Evolutionary conservation across 306 rosid species (phyloP), one percentile per base, ranked within the genome.

Genomic region (Aeschynomene evenia): DNA sequence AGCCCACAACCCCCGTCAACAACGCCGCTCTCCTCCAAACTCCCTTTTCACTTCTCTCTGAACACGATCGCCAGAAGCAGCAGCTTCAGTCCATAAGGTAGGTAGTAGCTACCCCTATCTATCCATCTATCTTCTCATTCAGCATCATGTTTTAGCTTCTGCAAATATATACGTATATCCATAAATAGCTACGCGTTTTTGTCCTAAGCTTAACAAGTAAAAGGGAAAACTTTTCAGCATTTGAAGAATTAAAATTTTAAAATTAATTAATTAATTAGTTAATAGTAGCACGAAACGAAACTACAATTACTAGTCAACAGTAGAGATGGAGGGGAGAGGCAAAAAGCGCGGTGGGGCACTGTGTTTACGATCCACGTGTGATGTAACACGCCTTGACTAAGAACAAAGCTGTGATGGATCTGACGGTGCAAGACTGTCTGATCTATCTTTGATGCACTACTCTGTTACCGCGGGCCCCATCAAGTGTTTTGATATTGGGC

Each of bases 1-100:
- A 88, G 7, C 98, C 98, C 5, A 65, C 75, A 60, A 93, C 98
- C 7, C 98, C 98, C 48, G 68, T 71, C 8, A n/a, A n/a, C n/a
- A n/a, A 74, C 73, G 0, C 88, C 88, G 76, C 1, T 2, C 15
- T 45, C n/a, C n/a, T n/a, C n/a, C 79, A 33, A 23, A 53, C 75
- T 42, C 71, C 81, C 4, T 86, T 89, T 54, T 28, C 83, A 20
- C 1, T 57, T 4, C 29, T 86, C 7, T 69, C 96, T 4, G 97
- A 93, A 16, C 83, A 84, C 48, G 89, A 86, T 0, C 86, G 87
- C 21, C 96, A 86, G 49, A 75, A 75, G 39, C 85, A 59, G 73
- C 95, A 92, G 59, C 96, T 91, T 10, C 91, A 86, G 39, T 88
- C 97, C 61, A 91, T 91, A 65, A 91, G 97, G 95, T 71, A 26